phyloP scores from a whole-genome alignment of 306 rosid genomes.

The Trichosanthes truncata region DNA sequence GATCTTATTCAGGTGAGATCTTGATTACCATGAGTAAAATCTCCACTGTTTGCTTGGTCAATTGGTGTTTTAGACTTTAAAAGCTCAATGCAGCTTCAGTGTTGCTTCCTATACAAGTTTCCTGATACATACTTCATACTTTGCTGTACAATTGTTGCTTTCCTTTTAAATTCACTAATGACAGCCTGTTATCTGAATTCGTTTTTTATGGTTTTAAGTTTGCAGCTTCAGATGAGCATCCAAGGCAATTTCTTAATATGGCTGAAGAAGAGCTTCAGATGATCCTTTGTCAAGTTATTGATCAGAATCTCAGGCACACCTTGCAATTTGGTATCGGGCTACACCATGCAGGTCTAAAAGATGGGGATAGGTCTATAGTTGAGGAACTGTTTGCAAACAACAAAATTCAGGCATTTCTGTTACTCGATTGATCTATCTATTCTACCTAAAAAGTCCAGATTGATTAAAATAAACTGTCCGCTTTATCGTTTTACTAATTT shows the following conservation, averaged over 20 bases:
- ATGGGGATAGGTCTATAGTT: constrained; percentile 82
- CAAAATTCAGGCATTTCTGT: constrained; percentile 76
- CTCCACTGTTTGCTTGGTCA: not conserved
- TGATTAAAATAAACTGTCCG: not conserved
- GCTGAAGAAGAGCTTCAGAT: constrained; percentile 81
- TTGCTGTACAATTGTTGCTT: not conserved
- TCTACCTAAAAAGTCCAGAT: not conserved
- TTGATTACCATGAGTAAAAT: constrained; percentile 11
- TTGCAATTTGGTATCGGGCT: constrained; percentile 95
- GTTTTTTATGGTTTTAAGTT: constrained; percentile 35
- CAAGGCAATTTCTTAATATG: constrained; percentile 77
- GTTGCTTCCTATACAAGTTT: not conserved
- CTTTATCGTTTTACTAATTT: constrained; percentile 12
- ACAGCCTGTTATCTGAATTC: constrained; percentile 3
- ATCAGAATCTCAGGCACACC: constrained; percentile 87
- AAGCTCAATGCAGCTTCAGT: not conserved
- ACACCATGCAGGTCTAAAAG: constrained; percentile 95
- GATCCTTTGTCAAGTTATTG: constrained; percentile 87
- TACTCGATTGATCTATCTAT: constrained; percentile 4
- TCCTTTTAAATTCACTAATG: not conserved
- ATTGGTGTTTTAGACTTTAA: not conserved
- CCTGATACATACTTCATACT: not conserved
- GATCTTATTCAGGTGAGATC: constrained; percentile 80
- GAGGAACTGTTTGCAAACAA: constrained; percentile 94
- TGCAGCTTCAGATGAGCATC: constrained; percentile 91